Conservation (phyloP, 768 basidiomycete genomes). For the Suillus americanus region DNA sequence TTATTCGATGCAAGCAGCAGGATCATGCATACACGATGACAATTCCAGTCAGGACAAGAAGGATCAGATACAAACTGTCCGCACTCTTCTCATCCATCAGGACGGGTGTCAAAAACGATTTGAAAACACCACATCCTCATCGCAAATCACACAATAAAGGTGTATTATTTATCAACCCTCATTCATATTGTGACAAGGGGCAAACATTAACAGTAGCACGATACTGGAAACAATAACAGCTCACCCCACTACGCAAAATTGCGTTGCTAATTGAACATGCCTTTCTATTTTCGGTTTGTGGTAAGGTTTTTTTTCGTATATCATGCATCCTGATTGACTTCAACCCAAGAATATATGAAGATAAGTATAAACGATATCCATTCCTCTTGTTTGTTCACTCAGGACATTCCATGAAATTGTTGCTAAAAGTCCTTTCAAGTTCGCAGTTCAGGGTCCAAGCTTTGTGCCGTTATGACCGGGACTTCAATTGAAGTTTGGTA, state of each 20-base stretch:
- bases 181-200: background rate
- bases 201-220: background rate
- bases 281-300: background rate
- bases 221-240: background rate
- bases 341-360: conserved; percentile 27
- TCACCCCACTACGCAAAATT: too few relatives aligned
- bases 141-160: background rate
- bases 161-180: background rate
- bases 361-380: conserved; percentile 30
- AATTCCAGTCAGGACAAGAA: background rate
- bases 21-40: background rate
- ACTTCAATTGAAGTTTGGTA: conserved; percentile 64
- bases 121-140: background rate
- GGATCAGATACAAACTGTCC: background rate
- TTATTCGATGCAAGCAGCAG: background rate
- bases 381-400: conserved; percentile 10
- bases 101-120: background rate
- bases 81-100: background rate
- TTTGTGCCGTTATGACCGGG: conserved; percentile 32
- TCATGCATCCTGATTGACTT: background rate
- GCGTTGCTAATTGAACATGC: background rate
- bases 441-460: conserved; percentile 39
- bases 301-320: background rate
- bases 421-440: conserved; percentile 29
- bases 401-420: conserved; percentile 31